Base-by-base conservation (phyloP, 257 asterid genomes). In the Lavandula angustifolia region DNA sequence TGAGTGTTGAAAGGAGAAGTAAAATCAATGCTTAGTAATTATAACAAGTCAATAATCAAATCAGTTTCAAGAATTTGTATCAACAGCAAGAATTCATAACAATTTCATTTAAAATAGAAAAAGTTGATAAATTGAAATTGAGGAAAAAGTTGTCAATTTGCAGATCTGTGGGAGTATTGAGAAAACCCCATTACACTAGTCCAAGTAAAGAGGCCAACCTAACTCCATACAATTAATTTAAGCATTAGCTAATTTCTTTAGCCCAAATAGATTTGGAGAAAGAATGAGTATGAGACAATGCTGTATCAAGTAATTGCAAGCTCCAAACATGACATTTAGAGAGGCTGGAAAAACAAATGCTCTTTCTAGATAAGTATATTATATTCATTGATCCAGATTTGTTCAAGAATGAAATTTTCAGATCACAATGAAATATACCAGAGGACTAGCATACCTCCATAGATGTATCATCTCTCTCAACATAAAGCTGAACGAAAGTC, bases 161-260 rank as follows among this genome's bases (percentile, higher is more conserved):
- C 8, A 10, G 12, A 51, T 33, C 29, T 78, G 71, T 82, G 12
- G 80, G 92, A 73, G 78, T 54, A 62, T 68, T 35, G 27, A 14
- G 88, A 76, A 85, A 85, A 83, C 87, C 84, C 81, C 79, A 71
- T 42, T 61, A 53, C 76, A 51, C 67, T 7, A 32, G 12, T 59
- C 49, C 60, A 59, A 71, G 77, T 75, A 62, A 58, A 75, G 72
- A 52, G 84, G 87, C 78, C 89, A 82, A 83, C 84, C 84, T 67
- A 75, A 74, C 85, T 73, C 81, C 5, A 18, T 5, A 9, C 9
- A 14, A 22, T 78, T 57, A 34, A 64, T 79, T 10, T 85, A 64
- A 75, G 89, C 86, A 83, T 56, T 34, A 48, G 75, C 63, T 37
- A 6, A 14, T 33, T 71, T 62, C 72, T 77, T 40, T n/a, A n/a